Base-by-base conservation (phyloP, 306 rosid genomes). In the Bauhinia variegata region DNA sequence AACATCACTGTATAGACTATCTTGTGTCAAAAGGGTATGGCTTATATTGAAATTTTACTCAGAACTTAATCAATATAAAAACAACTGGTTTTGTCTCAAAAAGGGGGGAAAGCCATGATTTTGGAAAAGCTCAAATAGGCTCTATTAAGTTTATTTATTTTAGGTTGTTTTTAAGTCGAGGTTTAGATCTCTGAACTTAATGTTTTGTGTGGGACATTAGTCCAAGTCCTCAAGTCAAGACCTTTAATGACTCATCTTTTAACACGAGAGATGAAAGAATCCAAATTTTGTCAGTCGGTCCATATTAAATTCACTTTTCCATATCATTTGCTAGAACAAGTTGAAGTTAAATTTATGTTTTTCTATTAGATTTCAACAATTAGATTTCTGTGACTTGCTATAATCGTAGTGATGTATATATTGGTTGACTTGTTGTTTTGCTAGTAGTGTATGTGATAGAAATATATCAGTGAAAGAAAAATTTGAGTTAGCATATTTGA, bases 351-450 rank as follows among this genome's bases (percentile, higher is more conserved):
- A 42, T 43, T 43, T 54, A 5, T 43, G 41, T 42, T 41, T 41
- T 60, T 18, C 23, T 60, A 41, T 60, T 33, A 43, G 36, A 44
- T 62, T 62, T 28, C 7, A n/a, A n/a, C n/a, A n/a, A 41, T 60
- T 33, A 43, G 36, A 44, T 62, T 62, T 28, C 7, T 5, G 7
- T 31, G 33, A 42, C 39, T 23, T 23, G 37, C 12, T 60, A 9
- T 58, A 39, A 15, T 23, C 43, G 13, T 23, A 28, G 6, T 23
- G 50, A 5, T 43, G 39, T 44, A 8, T 42, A 8, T 36, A 36
- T 36, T 36, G 9, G 41, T 36, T 36, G 41, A 8, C 41, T 36
- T 5, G 9, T 4, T 8, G 9, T 3, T 36, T 36, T 36, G 28
- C 28, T 23, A 23, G 28, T 23, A 2, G 28, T 23, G 28, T 23